phyloP scores from a whole-genome alignment of 2,329 filamentous ascomycete species.

The Fusarium nodosum region DNA sequence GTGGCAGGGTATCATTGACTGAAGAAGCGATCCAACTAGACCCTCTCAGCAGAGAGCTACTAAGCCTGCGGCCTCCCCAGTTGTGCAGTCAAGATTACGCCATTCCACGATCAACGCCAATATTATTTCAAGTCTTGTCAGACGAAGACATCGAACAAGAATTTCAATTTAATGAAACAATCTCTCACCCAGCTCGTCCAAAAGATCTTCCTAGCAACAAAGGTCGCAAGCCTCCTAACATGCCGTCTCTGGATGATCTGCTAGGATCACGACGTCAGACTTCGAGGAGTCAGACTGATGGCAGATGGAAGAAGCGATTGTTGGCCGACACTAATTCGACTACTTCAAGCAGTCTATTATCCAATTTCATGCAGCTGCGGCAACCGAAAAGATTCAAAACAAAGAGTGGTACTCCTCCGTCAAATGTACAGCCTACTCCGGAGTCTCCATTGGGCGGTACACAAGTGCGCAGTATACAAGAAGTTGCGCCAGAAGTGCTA shows the following conservation, averaged over 20 bases:
- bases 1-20: constrained; percentile 6
- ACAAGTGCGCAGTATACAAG: neutral
- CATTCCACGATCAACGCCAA: neutral
- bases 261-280: constrained; percentile 1
- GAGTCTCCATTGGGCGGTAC: neutral
- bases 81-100: constrained; percentile 42
- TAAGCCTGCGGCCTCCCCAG: constrained; percentile 20
- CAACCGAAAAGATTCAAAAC: constrained; percentile 47
- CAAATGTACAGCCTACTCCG: neutral
- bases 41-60: constrained; percentile 19
- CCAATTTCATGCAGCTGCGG: constrained; percentile 52
- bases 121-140: constrained; percentile 26
- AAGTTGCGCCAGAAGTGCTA: neutral
- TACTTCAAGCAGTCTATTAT: constrained; percentile 50
- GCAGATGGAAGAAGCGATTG: constrained; percentile 17
- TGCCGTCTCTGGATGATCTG: constrained; percentile 12
- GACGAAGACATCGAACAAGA: constrained; percentile 48
- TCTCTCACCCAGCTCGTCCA: neutral
- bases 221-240: neutral
- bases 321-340: constrained; percentile 35
- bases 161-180: neutral
- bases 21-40: constrained; percentile 34
- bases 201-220: neutral
- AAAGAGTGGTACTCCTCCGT: neutral
- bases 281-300: constrained; percentile 9